These are phyloP conservation scores for Hypoxylon sp. DNA, from an alignment of 2,329 filamentous ascomycete genomes.

Conservation along the genomic window DNA sequence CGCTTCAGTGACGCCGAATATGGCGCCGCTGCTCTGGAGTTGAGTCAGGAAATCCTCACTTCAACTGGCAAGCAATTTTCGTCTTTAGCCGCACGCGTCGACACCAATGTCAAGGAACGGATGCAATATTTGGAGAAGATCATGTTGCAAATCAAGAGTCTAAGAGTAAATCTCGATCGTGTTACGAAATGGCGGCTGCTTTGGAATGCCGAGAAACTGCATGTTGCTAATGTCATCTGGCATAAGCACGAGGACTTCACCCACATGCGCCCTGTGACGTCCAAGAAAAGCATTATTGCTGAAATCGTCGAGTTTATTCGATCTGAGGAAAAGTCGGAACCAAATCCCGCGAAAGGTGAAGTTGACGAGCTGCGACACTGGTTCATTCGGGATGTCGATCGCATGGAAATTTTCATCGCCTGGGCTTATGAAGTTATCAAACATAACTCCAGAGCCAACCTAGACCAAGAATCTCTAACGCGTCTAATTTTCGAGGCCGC, in stretches of 20 bases:
- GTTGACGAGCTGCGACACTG: slow-evolving; percentile 86
- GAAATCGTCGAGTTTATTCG: slow-evolving; percentile 83
- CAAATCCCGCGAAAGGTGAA: slow-evolving; percentile 75
- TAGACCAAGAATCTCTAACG: slow-evolving; percentile 68
- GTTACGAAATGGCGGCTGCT: slow-evolving; percentile 83
- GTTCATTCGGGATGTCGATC: slow-evolving; percentile 83
- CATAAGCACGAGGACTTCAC: slow-evolving; percentile 80
- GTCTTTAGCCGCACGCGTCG: slow-evolving; percentile 79
- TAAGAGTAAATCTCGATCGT: slow-evolving; percentile 76
- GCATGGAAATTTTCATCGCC: slow-evolving; percentile 80
- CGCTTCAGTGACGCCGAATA: slow-evolving; percentile 79
- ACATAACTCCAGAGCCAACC: slow-evolving; percentile 74
- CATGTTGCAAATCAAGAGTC: slow-evolving; percentile 77
- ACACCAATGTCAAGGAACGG: slow-evolving; percentile 82
- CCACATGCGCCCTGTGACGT: slow-evolving; percentile 69
- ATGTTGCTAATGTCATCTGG: slow-evolving; percentile 85
- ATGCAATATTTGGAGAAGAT: slow-evolving; percentile 82
- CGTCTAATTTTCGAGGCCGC: slow-evolving; percentile 77
- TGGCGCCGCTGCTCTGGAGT: slow-evolving; percentile 79
- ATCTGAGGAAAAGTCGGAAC: slow-evolving; percentile 79
- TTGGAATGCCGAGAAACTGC: slow-evolving; percentile 92
- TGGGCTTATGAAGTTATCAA: slow-evolving; percentile 86
- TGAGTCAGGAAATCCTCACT: slow-evolving; percentile 86
- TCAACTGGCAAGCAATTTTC: slow-evolving; percentile 83
- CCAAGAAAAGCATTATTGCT: slow-evolving; percentile 78